Evolutionary conservation across 305 asterid genomes (phyloP).

Genomic region (Euphrasia arctica): DNA sequence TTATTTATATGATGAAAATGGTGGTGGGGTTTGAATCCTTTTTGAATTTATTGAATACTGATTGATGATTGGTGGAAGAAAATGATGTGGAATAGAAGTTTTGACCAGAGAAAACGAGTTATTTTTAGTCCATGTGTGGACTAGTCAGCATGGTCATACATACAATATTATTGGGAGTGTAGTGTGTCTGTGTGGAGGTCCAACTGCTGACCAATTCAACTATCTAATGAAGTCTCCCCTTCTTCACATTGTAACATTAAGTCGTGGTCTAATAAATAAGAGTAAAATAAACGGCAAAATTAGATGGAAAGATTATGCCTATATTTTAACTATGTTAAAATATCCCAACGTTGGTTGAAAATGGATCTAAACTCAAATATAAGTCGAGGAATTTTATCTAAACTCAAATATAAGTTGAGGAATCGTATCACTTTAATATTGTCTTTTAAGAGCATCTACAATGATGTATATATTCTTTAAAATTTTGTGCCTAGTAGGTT

Average conservation of each 20-base stretch:
- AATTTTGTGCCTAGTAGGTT: too few relatives aligned
- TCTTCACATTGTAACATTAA: background rate
- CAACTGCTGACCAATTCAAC: slow-evolving; percentile 42
- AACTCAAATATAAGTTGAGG: too few relatives aligned
- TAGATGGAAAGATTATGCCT: too few relatives aligned
- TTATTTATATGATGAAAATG: slow-evolving; percentile 2
- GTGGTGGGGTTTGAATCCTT: background rate
- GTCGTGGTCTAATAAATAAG: too few relatives aligned
- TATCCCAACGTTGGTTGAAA: too few relatives aligned
- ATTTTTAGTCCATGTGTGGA: slow-evolving; percentile 26
- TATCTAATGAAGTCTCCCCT: background rate
- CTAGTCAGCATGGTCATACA: slow-evolving; percentile 31
- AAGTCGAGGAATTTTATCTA: too few relatives aligned
- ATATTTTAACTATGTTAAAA: too few relatives aligned
- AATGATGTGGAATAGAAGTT: slow-evolving; percentile 26
- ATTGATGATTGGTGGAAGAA: slow-evolving; percentile 19
- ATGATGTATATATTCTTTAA: too few relatives aligned
- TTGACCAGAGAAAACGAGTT: slow-evolving; percentile 70
- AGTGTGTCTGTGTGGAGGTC: slow-evolving; percentile 22
- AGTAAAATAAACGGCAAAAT: too few relatives aligned
- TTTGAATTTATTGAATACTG: background rate
- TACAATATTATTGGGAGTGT: slow-evolving; percentile 3
- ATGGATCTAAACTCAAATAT: too few relatives aligned
- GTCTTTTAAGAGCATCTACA: too few relatives aligned
- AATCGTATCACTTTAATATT: too few relatives aligned